Evolutionary conservation across 352 stramenopile species (phyloP).

Genomic region (Phytophthora sansomeana): DNA sequence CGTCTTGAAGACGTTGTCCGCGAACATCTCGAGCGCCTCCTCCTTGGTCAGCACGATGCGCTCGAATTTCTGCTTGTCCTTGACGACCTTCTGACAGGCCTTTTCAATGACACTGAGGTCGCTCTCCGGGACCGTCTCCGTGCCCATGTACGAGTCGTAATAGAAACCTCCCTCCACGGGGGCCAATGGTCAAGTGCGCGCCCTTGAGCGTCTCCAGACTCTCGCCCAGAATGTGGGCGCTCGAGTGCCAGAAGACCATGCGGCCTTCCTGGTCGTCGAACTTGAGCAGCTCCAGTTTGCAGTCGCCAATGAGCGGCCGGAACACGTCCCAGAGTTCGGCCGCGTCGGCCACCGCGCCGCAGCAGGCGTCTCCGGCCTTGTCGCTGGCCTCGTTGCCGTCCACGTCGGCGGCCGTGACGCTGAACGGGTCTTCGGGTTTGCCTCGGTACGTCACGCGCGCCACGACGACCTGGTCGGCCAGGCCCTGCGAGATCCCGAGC

Average conservation of each 20-base stretch:
- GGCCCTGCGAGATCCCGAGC: conserved; percentile 93
- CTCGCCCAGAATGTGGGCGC: conserved; percentile 97
- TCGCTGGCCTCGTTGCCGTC: conserved; percentile 88
- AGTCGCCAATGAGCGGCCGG: conserved; percentile 96
- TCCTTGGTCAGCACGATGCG: conserved; percentile 98
- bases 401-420: conserved; percentile 86
- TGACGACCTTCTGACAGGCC: conserved; percentile 93
- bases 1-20: conserved; percentile 99
- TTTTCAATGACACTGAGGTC: conserved; percentile 93
- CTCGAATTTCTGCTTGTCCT: conserved; percentile 98
- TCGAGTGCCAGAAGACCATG: conserved; percentile 98
- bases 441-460: conserved; percentile 93
- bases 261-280: conserved; percentile 98
- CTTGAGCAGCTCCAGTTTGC: conserved; percentile 97
- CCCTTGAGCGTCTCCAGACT: conserved; percentile 97
- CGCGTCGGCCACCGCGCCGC: conserved; percentile 59
- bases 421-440: conserved; percentile 75
- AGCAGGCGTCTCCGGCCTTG: conserved; percentile 55
- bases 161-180: conserved; percentile 97
- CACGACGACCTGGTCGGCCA: conserved; percentile 94
- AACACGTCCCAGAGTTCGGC: conserved; percentile 97
- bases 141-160: conserved; percentile 99
- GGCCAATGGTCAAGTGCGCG: conserved; percentile 97
- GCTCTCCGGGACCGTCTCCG: conserved; percentile 69
- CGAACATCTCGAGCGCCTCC: conserved; percentile 98